Evolutionary conservation across 306 rosid genomes (phyloP).

Genomic region (Ceratonia siliqua): DNA sequence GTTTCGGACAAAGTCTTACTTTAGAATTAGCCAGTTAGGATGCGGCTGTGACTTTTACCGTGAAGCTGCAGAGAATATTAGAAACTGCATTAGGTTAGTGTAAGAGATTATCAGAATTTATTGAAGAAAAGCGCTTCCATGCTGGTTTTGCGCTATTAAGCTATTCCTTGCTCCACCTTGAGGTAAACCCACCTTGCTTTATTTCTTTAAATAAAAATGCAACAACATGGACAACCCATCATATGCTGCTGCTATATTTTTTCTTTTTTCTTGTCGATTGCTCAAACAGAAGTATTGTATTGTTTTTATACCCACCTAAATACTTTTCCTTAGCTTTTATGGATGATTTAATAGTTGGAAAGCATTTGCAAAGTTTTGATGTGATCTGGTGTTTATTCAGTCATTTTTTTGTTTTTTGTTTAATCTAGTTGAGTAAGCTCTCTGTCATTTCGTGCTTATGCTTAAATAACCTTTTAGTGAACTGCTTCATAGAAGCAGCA

Average conservation of each 20-base stretch:
- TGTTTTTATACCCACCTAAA: slow-evolving; percentile 25
- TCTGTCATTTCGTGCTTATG: not conserved
- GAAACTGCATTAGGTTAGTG: slow-evolving; percentile 29
- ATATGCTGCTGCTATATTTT: too few relatives aligned
- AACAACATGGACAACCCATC: too few relatives aligned
- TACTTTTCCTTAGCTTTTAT: not conserved
- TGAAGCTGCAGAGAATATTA: slow-evolving; percentile 49
- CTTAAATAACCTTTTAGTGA: slow-evolving; percentile 10
- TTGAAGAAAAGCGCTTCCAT: slow-evolving; percentile 19
- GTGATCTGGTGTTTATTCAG: not conserved
- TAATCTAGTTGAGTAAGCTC: slow-evolving; percentile 12
- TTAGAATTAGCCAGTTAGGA: slow-evolving; percentile 21
- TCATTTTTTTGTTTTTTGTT: not conserved
- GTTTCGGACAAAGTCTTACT: not conserved
- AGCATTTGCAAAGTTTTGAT: slow-evolving; percentile 5
- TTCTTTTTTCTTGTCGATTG: too few relatives aligned
- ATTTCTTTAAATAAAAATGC: too few relatives aligned
- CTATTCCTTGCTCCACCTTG: too few relatives aligned
- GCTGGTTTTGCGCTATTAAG: too few relatives aligned
- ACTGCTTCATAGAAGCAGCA: slow-evolving; percentile 14
- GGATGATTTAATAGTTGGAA: not conserved
- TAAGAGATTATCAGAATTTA: slow-evolving; percentile 29
- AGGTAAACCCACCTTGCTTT: too few relatives aligned
- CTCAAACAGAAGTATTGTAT: not conserved
- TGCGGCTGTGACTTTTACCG: slow-evolving; percentile 40